Evolutionary conservation across 2,329 filamentous ascomycete genomes (phyloP), one percentile per base, ranked within the genome.

Genomic region (Zymoseptoria crescenta): DNA sequence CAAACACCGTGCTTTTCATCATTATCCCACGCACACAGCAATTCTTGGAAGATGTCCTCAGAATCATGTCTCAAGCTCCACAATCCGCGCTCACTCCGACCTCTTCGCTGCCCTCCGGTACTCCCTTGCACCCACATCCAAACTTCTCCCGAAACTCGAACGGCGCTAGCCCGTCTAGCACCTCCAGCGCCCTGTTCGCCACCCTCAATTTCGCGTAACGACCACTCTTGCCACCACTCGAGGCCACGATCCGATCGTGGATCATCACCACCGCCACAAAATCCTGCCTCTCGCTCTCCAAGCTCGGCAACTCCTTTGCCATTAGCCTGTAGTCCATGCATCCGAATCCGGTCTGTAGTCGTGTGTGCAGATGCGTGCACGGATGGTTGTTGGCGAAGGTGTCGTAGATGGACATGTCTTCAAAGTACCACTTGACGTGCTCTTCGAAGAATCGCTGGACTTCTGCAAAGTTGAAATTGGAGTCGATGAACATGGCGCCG

Each of bases 401-500:
- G 72, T 97, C 91, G 73, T 96, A 96, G 48, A 94, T 81, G 2
- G 80, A 77, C 86, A 97, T 96, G 73, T 96, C 87, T 55, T 82
- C 79, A 71, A 97, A 97, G 75, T 86, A 96, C 2, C 85, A 86
- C 58, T 81, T 80, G 57, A 97, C 82, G 63, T 92, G 85, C 13
- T 68, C 71, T n/a, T 83, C 74, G 74, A 96, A 96, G 75, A 99
- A 97, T 0, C 71, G 70, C 62, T 88, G 83, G 1, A 97, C 87
- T 19, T 85, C 79, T 10, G 73, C 72, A 73, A 87, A 96, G 69
- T 94, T 77, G 74, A 93, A 97, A 52, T 81, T 79, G 0, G 89
- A 88, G 73, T 99, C 94, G 9, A 99, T 88, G 71, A 97, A 97
- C 21, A 96, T 80, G 20, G 93, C 93, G 1, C 91, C 94, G 2